These are phyloP conservation scores for Skeletonema potamos DNA, from an alignment of 108 stramenopile genomes.

Conservation along the genomic window DNA sequence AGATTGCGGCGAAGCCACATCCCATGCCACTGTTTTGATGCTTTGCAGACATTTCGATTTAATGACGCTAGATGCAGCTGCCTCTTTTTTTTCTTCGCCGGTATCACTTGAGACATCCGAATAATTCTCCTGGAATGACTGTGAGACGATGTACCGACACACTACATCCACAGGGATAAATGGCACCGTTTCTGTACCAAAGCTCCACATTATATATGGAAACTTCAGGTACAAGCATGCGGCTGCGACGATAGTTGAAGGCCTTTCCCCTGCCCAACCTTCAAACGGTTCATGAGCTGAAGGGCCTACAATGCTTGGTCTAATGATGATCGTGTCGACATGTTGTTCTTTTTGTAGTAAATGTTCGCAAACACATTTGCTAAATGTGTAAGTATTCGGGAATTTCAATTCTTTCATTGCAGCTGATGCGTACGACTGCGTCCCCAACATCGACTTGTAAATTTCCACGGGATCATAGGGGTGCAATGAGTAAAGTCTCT, in stretches of 20 bases:
- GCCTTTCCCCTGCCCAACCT: slow-evolving; percentile 87
- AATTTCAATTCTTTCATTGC: slow-evolving; percentile 78
- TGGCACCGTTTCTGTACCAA: slow-evolving; percentile 60
- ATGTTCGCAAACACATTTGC: slow-evolving; percentile 89
- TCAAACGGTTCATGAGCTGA: slow-evolving; percentile 69
- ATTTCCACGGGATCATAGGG: slow-evolving; percentile 67
- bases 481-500: slow-evolving; percentile 57
- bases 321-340: slow-evolving; percentile 68
- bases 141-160: slow-evolving; percentile 57
- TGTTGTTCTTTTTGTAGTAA: slow-evolving; percentile 46
- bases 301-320: slow-evolving; percentile 90
- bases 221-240: slow-evolving; percentile 71
- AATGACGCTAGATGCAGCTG: slow-evolving; percentile 19
- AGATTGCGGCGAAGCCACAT: slow-evolving; percentile 43
- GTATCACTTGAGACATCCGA: background rate
- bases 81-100: slow-evolving; percentile 39
- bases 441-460: slow-evolving; percentile 76
- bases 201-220: slow-evolving; percentile 82
- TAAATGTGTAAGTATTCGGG: slow-evolving; percentile 87
- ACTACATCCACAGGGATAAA: slow-evolving; percentile 87
- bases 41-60: background rate
- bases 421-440: slow-evolving; percentile 74
- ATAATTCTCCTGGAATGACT: slow-evolving; percentile 43
- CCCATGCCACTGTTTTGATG: slow-evolving; percentile 77
- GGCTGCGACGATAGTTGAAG: slow-evolving; percentile 87